These are phyloP conservation scores for Cucurbita moschata DNA, from an alignment of 306 rosid genomes.

Conservation along the genomic window DNA sequence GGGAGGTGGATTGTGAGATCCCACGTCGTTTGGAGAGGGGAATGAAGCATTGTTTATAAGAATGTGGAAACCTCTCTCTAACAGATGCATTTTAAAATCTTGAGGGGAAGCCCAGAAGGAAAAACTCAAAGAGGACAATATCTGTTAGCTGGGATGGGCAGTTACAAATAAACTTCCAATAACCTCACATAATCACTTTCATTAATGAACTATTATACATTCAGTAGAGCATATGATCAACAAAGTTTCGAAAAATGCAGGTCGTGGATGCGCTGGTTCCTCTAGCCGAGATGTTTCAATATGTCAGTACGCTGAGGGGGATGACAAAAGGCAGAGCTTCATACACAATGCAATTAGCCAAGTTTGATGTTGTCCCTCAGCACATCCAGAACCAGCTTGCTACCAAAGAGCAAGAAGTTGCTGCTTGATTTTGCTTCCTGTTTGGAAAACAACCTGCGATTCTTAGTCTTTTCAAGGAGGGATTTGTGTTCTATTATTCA, in stretches of 20 bases:
- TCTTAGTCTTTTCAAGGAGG: background rate
- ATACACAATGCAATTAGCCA: constrained; percentile 78
- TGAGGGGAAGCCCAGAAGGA: no score
- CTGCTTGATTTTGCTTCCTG: constrained; percentile 39
- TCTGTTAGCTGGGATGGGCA: no score
- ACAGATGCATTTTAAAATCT: no score
- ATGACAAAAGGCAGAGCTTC: constrained; percentile 99
- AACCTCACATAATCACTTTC: background rate
- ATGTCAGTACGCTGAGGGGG: constrained; percentile 81
- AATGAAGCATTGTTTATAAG: no score
- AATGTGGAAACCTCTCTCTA: no score
- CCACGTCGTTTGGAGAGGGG: no score
- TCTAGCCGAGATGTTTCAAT: constrained; percentile 95
- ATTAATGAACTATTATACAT: background rate
- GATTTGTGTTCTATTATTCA: background rate
- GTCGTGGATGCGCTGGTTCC: constrained; percentile 87
- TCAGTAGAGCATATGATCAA: background rate
- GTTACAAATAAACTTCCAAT: background rate
- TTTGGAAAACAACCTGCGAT: background rate
- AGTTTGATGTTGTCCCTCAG: constrained; percentile 89
- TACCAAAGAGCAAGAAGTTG: constrained; percentile 73
- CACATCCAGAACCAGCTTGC: constrained; percentile 86
- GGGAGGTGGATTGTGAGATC: no score
- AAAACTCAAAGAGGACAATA: no score
- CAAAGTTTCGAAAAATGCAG: constrained; percentile 25